These are phyloP conservation scores for Aspergillus versicolor DNA, from an alignment of 2,329 filamentous ascomycete genomes.

Conservation along the genomic window DNA sequence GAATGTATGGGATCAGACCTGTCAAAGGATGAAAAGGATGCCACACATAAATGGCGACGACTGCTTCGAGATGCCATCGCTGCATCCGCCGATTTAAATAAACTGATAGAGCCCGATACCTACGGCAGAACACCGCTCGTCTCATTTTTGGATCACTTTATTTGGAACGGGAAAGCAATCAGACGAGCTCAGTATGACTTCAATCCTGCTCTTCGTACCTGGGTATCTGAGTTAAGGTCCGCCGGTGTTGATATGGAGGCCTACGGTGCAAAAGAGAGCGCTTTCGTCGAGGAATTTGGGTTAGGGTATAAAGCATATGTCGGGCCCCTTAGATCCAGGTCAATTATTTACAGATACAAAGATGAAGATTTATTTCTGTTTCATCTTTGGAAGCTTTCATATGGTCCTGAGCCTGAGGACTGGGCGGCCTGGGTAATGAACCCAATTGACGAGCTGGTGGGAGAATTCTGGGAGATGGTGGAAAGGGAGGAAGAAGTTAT, in stretches of 20 bases:
- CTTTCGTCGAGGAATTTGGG: no score
- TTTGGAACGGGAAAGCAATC: background rate
- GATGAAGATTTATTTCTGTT: no score
- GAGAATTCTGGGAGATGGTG: background rate
- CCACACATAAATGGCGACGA: background rate
- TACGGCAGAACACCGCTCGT: fast-evolving
- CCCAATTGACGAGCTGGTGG: background rate
- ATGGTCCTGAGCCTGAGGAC: background rate
- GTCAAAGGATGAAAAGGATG: background rate
- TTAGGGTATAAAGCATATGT: fast-evolving
- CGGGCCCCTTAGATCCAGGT: no score
- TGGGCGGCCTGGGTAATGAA: background rate
- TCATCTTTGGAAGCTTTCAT: background rate
- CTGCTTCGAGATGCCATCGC: background rate
- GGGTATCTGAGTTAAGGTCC: background rate
- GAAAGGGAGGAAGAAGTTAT: background rate
- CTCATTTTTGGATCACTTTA: background rate
- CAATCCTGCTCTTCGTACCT: background rate
- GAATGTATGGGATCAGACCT: background rate
- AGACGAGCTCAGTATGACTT: background rate
- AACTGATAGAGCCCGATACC: no score
- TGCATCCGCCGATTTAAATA: background rate
- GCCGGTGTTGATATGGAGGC: background rate
- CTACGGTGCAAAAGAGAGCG: background rate
- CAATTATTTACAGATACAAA: fast-evolving